Conservation (phyloP, 768 basidiomycete species). For the Amanita subjunquillea region DNA sequence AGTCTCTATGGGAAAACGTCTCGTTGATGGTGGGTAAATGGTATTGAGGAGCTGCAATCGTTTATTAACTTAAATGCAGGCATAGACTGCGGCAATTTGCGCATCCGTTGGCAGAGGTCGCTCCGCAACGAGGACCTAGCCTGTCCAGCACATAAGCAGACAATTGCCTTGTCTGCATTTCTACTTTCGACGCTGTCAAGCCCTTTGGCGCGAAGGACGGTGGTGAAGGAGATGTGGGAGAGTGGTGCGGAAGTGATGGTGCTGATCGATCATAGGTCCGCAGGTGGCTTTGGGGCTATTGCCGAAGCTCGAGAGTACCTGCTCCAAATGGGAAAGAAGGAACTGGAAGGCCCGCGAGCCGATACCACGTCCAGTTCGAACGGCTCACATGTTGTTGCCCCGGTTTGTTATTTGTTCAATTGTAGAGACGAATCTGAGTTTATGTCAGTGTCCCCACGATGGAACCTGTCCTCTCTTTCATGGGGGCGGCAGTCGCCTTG, state of each 20-base stretch:
- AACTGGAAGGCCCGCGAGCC: constrained; percentile 36
- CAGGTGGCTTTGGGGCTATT: constrained; percentile 65
- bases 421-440: constrained; percentile 4
- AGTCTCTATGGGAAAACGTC: constrained; percentile 51
- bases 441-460: constrained; percentile 81
- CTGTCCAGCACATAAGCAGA: constrained; percentile 32
- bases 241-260: constrained; percentile 84
- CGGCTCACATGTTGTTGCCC: constrained; percentile 82
- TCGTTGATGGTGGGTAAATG: constrained; percentile 39
- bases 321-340: constrained; percentile 50
- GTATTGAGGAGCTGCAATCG: not conserved
- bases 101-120: constrained; percentile 44
- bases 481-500: constrained; percentile 38
- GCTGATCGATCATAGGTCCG: constrained; percentile 77
- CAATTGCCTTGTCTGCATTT: constrained; percentile 79
- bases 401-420: constrained; percentile 36
- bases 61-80: constrained; percentile 20
- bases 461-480: constrained; percentile 66
- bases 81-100: constrained; percentile 33
- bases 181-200: constrained; percentile 66
- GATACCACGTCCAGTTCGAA: constrained; percentile 17
- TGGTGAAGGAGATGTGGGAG: constrained; percentile 85
- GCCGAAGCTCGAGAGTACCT: constrained; percentile 72
- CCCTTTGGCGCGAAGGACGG: constrained; percentile 44
- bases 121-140: constrained; percentile 36